Evolutionary conservation across 176 grass and related monocot genomes (phyloP), one percentile per base, ranked within the genome.

Genomic region (Zoysia japonica): DNA sequence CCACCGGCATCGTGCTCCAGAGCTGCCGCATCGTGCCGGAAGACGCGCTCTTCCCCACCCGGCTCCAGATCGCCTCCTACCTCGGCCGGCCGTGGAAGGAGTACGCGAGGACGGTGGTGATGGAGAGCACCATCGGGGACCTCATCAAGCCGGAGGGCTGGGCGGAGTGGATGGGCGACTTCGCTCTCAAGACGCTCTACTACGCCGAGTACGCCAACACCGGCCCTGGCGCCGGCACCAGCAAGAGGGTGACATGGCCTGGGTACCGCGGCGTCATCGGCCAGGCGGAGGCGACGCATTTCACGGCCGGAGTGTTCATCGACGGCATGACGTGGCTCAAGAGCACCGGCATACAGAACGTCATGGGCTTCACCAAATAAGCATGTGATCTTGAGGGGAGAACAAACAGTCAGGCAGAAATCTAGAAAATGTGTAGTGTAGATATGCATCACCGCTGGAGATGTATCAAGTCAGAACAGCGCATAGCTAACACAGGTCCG

Each of bases 41-140:
- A 72, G 46, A 78, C 38, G 78, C 59, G 73, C 85, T 96, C 6
- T 92, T 86, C 80, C 85, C 88, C 3, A 76, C 49, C 4, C 56
- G 90, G 13, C 70, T 82, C 44, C 59, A 44, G 64, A 35, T 93
- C 65, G 44, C 88, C 40, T 93, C 75, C 88, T 96, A 96, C 85
- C 93, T 96, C 39, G 93, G 87, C n/a, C 63, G 93, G 15, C 93
- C 93, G 6, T 96, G 93, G 93, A 96, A 96, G 90, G 47, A 80
- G 71, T 93, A 61, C 63, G 78, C 90, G 0, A 87, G 85, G 71
- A 93, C 93, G 28, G 88, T 96, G 47, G 6, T 96, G 36, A 96
- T 96, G 93, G 93, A 96, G 83, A 88, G 83, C 54, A 76, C 66
- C 41, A 93, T 96, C 45, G 90, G 85, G 10, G 93, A 96, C 53